Conservation (phyloP, 139 green algal species). For the Chlorella sp. region DNA sequence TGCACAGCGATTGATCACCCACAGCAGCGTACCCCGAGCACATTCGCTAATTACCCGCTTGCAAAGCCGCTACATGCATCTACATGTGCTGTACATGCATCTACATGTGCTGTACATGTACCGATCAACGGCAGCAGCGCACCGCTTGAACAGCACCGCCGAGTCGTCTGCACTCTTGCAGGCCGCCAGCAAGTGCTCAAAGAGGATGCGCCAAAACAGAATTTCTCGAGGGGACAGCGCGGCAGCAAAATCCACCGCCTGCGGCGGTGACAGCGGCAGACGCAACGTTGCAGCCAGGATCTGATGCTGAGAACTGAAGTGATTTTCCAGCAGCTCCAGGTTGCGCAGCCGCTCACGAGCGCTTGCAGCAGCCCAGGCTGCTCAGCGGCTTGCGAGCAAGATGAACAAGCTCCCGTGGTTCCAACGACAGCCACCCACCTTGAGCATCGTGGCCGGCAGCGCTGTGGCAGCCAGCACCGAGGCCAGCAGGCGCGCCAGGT, state of each 20-base stretch:
- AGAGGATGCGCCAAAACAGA: conserved; percentile 68
- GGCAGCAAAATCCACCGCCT: conserved; percentile 58
- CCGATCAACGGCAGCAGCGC: background rate
- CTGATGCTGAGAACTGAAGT: background rate
- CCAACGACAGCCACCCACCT: conserved; percentile 1
- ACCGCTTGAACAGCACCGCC: conserved; percentile 45
- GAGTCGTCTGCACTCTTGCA: conserved; percentile 24
- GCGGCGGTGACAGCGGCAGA: no score
- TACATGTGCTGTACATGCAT: no score
- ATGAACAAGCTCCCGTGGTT: background rate
- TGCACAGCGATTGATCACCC: no score
- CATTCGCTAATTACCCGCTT: no score
- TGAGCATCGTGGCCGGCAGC: conserved; percentile 47
- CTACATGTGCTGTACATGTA: no score
- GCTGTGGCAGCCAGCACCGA: conserved; percentile 27
- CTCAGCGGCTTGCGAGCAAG: background rate
- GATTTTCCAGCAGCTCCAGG: no score
- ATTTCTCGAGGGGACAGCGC: conserved; percentile 37
- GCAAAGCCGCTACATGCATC: no score
- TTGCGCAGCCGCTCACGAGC: background rate
- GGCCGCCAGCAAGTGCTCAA: conserved; percentile 62
- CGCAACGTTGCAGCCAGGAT: no score
- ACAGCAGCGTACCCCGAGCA: no score
- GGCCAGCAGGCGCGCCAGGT: conserved; percentile 60
- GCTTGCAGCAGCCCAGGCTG: background rate